A percentile compares a stretch with the other conserved stretches of the same genome.
Evolutionary conservation across 352 stramenopile genomes (phyloP).

Genomic region (Globisporangium nunn): DNA sequence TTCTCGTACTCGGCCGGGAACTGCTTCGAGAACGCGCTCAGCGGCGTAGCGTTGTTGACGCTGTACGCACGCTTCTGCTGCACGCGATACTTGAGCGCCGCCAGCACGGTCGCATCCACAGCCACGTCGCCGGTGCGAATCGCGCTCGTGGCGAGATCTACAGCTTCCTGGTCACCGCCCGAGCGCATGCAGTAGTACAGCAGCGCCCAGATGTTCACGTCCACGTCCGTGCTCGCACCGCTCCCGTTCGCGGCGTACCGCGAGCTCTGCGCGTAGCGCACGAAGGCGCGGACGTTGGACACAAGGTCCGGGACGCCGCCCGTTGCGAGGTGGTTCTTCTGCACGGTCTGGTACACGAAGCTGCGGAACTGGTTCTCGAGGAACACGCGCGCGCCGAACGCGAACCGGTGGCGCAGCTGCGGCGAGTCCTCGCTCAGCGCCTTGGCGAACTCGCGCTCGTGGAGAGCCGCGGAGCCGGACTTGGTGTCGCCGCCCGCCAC

Average conservation of each 20-base stretch:
- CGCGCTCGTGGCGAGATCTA: slow-evolving; percentile 40
- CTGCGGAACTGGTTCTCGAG: slow-evolving; percentile 70
- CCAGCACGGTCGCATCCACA: slow-evolving; percentile 52
- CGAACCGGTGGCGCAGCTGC: slow-evolving; percentile 48
- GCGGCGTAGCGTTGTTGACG: slow-evolving; percentile 22
- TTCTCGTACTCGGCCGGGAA: slow-evolving; percentile 55
- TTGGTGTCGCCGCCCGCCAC: slow-evolving; percentile 44
- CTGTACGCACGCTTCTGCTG: slow-evolving; percentile 48
- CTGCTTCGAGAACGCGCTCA: slow-evolving; percentile 60
- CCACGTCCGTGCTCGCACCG: slow-evolving; percentile 10
- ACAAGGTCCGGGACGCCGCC: slow-evolving; percentile 64
- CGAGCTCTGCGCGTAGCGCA: slow-evolving; percentile 70
- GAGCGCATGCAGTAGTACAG: slow-evolving; percentile 80
- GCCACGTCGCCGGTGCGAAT: slow-evolving; percentile 33
- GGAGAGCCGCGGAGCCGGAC: slow-evolving; percentile 21
- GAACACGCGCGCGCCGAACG: slow-evolving; percentile 63
- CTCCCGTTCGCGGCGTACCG: slow-evolving; percentile 36
- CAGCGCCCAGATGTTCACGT: slow-evolving; percentile 64
- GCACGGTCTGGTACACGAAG: slow-evolving; percentile 75
- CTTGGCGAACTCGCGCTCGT: slow-evolving; percentile 51
- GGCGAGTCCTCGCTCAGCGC: slow-evolving; percentile 28
- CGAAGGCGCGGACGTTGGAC: slow-evolving; percentile 69
- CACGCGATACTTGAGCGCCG: slow-evolving; percentile 49
- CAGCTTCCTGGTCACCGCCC: slow-evolving; percentile 61
- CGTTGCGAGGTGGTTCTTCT: slow-evolving; percentile 65